Conservation (phyloP, 352 stramenopile genomes). For the Pythium aphanidermatum region DNA sequence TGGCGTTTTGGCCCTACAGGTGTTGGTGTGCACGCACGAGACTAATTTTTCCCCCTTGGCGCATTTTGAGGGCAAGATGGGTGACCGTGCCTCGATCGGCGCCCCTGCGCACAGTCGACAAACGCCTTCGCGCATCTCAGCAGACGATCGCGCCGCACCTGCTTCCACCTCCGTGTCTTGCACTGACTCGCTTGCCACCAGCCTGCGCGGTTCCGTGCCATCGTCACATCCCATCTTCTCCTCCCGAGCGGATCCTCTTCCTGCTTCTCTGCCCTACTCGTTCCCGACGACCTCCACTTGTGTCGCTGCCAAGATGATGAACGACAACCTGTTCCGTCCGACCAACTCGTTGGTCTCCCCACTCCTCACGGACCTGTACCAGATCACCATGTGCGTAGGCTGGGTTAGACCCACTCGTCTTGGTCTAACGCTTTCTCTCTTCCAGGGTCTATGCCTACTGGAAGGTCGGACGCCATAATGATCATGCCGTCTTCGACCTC, state of each 20-base stretch:
- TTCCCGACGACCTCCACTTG: neutral
- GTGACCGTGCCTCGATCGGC: slow-evolving; percentile 3
- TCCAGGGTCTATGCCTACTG: slow-evolving; percentile 99
- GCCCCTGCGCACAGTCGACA: neutral
- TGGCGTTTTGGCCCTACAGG: slow-evolving; percentile 12
- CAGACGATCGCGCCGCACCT: slow-evolving; percentile 1
- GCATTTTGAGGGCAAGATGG: slow-evolving; percentile 8
- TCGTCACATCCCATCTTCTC: slow-evolving; percentile 3
- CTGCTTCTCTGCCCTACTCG: neutral
- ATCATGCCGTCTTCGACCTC: slow-evolving; percentile 92
- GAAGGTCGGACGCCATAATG: slow-evolving; percentile 93
- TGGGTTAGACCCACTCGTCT: slow-evolving; percentile 7
- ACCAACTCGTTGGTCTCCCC: slow-evolving; percentile 94
- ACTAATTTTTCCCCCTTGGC: slow-evolving; percentile 21
- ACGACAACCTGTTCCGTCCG: slow-evolving; percentile 42
- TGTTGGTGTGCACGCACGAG: neutral
- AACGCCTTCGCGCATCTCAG: slow-evolving; percentile 13
- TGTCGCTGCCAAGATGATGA: slow-evolving; percentile 29
- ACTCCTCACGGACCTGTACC: slow-evolving; percentile 98
- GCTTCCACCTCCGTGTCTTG: neutral
- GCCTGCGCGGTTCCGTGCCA: neutral
- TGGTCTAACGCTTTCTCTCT: neutral
- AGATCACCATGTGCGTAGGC: slow-evolving; percentile 84
- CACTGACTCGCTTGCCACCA: neutral
- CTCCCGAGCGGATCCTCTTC: slow-evolving; percentile 1